These are phyloP conservation scores for Rhypophila decipiens DNA, from an alignment of 495 filamentous ascomycete species.

Conservation along the genomic window DNA sequence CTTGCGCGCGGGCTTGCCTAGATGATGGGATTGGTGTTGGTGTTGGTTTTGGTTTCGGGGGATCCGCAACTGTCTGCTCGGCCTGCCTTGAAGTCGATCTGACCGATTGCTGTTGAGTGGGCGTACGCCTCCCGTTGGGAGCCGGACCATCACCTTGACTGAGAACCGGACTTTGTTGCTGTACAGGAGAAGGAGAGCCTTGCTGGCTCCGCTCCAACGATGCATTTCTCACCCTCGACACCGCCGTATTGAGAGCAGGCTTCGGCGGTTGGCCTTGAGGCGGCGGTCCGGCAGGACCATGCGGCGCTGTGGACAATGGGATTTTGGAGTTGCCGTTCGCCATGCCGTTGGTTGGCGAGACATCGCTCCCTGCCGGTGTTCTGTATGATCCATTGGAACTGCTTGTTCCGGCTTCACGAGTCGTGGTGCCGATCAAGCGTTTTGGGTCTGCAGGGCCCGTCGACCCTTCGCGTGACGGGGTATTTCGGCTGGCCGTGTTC, in stretches of 20 bases:
- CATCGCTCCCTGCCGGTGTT: slow-evolving; percentile 27
- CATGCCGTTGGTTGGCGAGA: slow-evolving; percentile 20
- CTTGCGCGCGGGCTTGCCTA: slow-evolving; percentile 34
- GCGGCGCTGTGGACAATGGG: slow-evolving; percentile 65
- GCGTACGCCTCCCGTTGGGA: slow-evolving; percentile 56
- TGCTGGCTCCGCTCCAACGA: slow-evolving; percentile 33
- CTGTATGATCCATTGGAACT: slow-evolving; percentile 28
- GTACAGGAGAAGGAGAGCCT: slow-evolving; percentile 46
- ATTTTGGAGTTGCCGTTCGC: slow-evolving; percentile 43
- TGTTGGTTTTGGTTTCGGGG: slow-evolving; percentile 23
- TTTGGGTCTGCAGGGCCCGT: slow-evolving; percentile 50
- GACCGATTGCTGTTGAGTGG: slow-evolving; percentile 33
- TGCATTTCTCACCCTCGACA: slow-evolving; percentile 28
- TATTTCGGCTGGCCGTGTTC: slow-evolving; percentile 26
- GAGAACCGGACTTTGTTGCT: slow-evolving; percentile 37
- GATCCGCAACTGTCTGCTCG: slow-evolving; percentile 19
- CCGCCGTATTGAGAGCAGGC: slow-evolving; percentile 36
- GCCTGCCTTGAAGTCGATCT: slow-evolving; percentile 23
- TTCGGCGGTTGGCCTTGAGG: slow-evolving; percentile 81
- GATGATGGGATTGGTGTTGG: slow-evolving; percentile 21
- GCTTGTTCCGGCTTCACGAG: slow-evolving; percentile 49
- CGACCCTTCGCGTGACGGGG: slow-evolving; percentile 58
- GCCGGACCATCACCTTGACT: slow-evolving; percentile 40
- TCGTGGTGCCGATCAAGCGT: slow-evolving; percentile 42
- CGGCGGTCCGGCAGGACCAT: slow-evolving; percentile 73